Percentiles rank a stretch among this genome's conserved stretches.
phyloP scores from a whole-genome alignment of 495 filamentous ascomycete species.

The Daldinia loculata region DNA sequence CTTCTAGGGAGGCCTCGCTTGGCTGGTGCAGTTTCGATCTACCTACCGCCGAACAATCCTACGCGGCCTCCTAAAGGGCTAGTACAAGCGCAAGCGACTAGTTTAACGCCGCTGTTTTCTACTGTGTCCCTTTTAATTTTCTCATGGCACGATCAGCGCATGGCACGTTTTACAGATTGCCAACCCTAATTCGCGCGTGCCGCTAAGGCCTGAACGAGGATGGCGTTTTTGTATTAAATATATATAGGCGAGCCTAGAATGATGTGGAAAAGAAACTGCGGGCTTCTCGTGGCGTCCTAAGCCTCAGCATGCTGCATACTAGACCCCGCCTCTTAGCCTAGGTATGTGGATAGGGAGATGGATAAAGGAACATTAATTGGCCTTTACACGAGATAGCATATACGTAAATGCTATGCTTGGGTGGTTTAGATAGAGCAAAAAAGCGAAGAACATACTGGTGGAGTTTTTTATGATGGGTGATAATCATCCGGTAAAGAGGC shows the following conservation, averaged over 20 bases:
- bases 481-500: constrained; percentile 5
- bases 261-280: constrained; percentile 15
- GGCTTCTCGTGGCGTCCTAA: constrained; percentile 22
- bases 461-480: neutral
- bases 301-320: constrained; percentile 2
- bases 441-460: constrained; percentile 3
- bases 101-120: constrained; percentile 35
- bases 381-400: neutral
- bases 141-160: constrained; percentile 18
- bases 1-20: constrained; percentile 33
- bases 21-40: constrained; percentile 27
- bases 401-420: neutral
- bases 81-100: constrained; percentile 13
- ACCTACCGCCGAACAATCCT: constrained; percentile 7
- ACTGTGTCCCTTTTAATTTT: constrained; percentile 29
- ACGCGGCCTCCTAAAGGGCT: constrained; percentile 17
- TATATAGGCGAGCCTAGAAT: constrained; percentile 16
- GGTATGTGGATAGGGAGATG: neutral
- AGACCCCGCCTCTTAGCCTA: constrained; percentile 2
- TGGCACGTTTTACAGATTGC: constrained; percentile 16
- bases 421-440: neutral
- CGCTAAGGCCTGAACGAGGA: constrained; percentile 15
- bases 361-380: neutral
- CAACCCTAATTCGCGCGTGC: constrained; percentile 18
- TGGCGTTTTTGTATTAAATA: neutral